Percentiles rank a stretch among this genome's conserved stretches.
phyloP scores from a whole-genome alignment of 805 yeast species.

The Starmerella apis region DNA sequence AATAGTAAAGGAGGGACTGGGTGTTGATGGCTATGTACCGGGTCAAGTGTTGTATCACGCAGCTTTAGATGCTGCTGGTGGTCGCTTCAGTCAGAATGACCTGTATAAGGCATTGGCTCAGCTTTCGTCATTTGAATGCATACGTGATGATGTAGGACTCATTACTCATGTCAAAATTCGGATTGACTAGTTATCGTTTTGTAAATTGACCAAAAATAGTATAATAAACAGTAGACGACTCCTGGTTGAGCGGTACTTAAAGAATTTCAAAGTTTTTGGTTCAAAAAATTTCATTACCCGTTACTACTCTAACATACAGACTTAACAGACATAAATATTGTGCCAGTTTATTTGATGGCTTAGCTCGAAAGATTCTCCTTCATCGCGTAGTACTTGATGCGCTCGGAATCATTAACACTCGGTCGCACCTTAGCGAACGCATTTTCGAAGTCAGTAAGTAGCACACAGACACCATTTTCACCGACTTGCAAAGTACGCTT shows the following conservation, averaged over 20 bases:
- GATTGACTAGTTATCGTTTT: not conserved
- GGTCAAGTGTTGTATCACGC: slow-evolving; percentile 30
- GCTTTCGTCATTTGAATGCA: slow-evolving; percentile 23
- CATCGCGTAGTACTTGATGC: slow-evolving; percentile 62
- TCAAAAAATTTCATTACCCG: no score
- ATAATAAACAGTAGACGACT: no score
- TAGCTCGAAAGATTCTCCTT: slow-evolving; percentile 51
- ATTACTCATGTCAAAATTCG: slow-evolving; percentile 27
- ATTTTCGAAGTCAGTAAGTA: slow-evolving; percentile 50
- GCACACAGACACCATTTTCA: slow-evolving; percentile 40
- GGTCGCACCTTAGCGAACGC: slow-evolving; percentile 77
- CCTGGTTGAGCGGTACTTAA: no score
- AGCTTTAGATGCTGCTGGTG: slow-evolving; percentile 22
- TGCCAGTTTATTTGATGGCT: not conserved
- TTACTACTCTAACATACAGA: not conserved
- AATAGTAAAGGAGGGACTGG: slow-evolving; percentile 21
- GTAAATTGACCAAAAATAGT: no score
- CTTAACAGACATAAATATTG: not conserved
- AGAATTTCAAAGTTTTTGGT: no score
- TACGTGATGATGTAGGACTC: slow-evolving; percentile 31
- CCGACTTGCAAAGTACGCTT: slow-evolving; percentile 35
- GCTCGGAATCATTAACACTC: slow-evolving; percentile 78
- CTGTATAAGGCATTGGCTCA: slow-evolving; percentile 26
- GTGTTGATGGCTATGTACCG: slow-evolving; percentile 31
- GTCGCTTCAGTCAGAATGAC: slow-evolving; percentile 26